Percentiles rank a stretch among this genome's conserved stretches.
Evolutionary conservation across 768 basidiomycete species (phyloP).

Genomic region (Mycena crocata): DNA sequence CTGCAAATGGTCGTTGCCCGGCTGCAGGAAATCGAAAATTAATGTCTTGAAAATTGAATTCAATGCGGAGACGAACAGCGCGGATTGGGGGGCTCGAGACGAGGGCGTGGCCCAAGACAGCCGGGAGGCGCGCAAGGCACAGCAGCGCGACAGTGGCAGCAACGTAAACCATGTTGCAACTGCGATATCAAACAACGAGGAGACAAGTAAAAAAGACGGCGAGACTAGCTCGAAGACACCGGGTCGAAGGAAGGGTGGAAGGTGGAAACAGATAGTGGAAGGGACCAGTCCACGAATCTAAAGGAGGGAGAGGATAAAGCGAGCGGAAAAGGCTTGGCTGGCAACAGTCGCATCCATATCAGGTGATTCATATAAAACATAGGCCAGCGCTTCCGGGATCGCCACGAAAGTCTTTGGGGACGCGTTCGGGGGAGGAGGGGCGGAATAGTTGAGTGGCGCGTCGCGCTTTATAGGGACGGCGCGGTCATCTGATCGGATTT

Average conservation of each 20-base stretch:
- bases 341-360: not conserved
- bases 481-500: not conserved
- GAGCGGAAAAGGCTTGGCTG: not conserved
- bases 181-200: not conserved
- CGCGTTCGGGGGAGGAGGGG: not conserved
- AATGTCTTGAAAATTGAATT: not conserved
- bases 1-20: conserved; percentile 18
- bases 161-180: conserved; percentile 20
- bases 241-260: conserved; percentile 11
- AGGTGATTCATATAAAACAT: not conserved
- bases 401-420: not conserved
- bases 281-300: conserved; percentile 6
- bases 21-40: conserved; percentile 6
- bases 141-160: conserved; percentile 20
- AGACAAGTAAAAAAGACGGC: conserved; percentile 11
- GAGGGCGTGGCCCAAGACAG: conserved; percentile 20
- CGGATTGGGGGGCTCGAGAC: conserved; percentile 29
- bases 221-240: conserved; percentile 33
- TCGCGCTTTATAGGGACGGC: not conserved
- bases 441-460: not conserved
- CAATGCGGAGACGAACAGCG: conserved; percentile 9
- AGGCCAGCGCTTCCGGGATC: not conserved
- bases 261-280: not conserved
- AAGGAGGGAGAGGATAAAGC: not conserved
- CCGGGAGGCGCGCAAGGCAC: conserved; percentile 21